Conservation (phyloP, 352 stramenopile genomes). For the Phytophthora citrophthora region DNA sequence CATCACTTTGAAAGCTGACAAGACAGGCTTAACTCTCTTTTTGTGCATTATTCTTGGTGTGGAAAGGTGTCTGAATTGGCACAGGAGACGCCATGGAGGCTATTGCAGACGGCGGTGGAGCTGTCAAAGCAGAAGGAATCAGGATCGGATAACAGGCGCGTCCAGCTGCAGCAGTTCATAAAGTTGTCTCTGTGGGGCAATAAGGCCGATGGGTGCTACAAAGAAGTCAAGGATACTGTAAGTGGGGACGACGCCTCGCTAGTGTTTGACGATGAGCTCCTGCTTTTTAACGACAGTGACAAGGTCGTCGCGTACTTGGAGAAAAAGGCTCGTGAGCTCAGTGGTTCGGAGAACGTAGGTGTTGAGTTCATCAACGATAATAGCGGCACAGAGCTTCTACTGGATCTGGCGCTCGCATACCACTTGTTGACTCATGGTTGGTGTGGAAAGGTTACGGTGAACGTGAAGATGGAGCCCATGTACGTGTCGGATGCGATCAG, state of each 20-base stretch:
- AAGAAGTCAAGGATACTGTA: constrained; percentile 73
- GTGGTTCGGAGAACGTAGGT: constrained; percentile 11
- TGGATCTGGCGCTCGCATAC: constrained; percentile 79
- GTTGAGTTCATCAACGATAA: constrained; percentile 84
- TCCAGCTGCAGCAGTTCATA: constrained; percentile 57
- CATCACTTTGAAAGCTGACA: too few relatives aligned
- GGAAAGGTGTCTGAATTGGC: constrained; percentile 60
- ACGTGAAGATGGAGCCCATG: constrained; percentile 78
- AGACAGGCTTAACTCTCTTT: too few relatives aligned
- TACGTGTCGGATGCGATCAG: constrained; percentile 84
- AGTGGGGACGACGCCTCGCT: too few relatives aligned
- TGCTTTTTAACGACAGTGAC: constrained; percentile 65
- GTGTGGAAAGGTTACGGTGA: constrained; percentile 64
- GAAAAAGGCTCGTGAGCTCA: constrained; percentile 16
- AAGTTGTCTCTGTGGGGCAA: constrained; percentile 83
- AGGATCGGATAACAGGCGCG: constrained; percentile 30
- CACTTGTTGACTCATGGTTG: constrained; percentile 59
- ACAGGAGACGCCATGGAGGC: constrained; percentile 53
- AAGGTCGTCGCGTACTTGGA: constrained; percentile 57
- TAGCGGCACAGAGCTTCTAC: constrained; percentile 72
- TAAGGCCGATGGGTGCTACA: constrained; percentile 81
- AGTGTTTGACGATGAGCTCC: constrained; percentile 56
- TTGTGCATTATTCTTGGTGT: too few relatives aligned
- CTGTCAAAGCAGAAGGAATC: constrained; percentile 24
- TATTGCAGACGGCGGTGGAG: constrained; percentile 63